phyloP scores from a whole-genome alignment of 2,329 filamentous ascomycete species.

The Elsinoe arachidis region DNA sequence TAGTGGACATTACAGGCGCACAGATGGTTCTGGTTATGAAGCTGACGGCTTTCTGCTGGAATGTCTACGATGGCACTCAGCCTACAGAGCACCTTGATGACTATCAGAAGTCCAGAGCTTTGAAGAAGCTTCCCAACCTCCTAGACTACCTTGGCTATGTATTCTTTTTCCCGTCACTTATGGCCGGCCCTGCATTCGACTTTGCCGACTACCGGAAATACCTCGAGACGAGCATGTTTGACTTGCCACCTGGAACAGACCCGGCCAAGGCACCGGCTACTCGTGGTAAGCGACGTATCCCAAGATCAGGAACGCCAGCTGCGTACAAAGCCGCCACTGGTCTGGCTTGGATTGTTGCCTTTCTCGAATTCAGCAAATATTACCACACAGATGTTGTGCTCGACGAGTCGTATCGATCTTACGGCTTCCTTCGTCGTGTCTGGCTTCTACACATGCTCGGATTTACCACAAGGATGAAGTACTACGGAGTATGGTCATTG shows the following conservation, averaged over 20 bases:
- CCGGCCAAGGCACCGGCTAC: constrained; percentile 77
- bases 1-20: constrained; percentile 80
- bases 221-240: constrained; percentile 92
- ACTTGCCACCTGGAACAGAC: constrained; percentile 71
- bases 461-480: constrained; percentile 76
- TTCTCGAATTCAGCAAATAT: constrained; percentile 60
- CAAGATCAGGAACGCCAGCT: constrained; percentile 79
- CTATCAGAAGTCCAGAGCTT: constrained; percentile 71
- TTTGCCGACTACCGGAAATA: constrained; percentile 86
- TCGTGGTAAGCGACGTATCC: constrained; percentile 83
- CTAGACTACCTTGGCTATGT: constrained; percentile 86
- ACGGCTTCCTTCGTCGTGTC: constrained; percentile 62
- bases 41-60: constrained; percentile 93
- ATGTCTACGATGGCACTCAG: constrained; percentile 83
- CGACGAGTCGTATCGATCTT: constrained; percentile 55
- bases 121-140: constrained; percentile 63
- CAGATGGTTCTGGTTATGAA: constrained; percentile 99
- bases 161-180: constrained; percentile 85
- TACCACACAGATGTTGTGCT: constrained; percentile 59
- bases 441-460: constrained; percentile 78
- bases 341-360: constrained; percentile 68
- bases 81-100: constrained; percentile 73
- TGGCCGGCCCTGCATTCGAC: constrained; percentile 88
- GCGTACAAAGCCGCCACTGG: constrained; percentile 65
- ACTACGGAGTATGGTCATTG: constrained; percentile 91